Evolutionary conservation across 2,329 filamentous ascomycete genomes (phyloP).

Genomic region (Penicillium sumatraense): DNA sequence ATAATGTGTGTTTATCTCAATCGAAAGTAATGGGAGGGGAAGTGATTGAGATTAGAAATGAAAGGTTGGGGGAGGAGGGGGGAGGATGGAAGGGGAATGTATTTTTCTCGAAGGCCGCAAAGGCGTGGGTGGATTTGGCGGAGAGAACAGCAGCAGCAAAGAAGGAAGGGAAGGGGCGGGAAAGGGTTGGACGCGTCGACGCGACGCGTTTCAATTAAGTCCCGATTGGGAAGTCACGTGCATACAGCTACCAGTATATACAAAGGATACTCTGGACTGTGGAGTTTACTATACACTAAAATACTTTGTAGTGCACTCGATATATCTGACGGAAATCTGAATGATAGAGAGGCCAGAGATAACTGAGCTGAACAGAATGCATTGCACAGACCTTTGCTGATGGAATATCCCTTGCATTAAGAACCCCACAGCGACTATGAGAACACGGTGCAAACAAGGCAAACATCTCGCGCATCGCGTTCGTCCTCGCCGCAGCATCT

Average conservation of each 20-base stretch:
- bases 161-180: slow-evolving; percentile 20
- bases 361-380: background rate
- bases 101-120: slow-evolving; percentile 11
- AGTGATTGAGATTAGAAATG: background rate
- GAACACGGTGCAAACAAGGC: slow-evolving; percentile 1
- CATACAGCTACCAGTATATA: too few relatives aligned
- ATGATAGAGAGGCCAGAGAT: too few relatives aligned
- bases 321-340: background rate
- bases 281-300: too few relatives aligned
- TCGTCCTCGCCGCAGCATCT: slow-evolving; percentile 6
- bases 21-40: slow-evolving; percentile 2
- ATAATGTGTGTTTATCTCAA: slow-evolving; percentile 30
- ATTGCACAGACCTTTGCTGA: background rate
- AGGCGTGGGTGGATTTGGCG: slow-evolving; percentile 15
- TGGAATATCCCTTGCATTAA: background rate
- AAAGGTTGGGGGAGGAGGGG: background rate
- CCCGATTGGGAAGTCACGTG: slow-evolving; percentile 29
- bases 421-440: background rate
- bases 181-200: slow-evolving; percentile 6
- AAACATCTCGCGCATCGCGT: slow-evolving; percentile 20
- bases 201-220: slow-evolving; percentile 41
- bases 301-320: too few relatives aligned
- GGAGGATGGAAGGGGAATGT: background rate
- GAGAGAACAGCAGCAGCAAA: too few relatives aligned
- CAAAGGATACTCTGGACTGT: too few relatives aligned